phyloP scores from a whole-genome alignment of 108 stramenopile genomes.

The Epithemia pelagica region DNA sequence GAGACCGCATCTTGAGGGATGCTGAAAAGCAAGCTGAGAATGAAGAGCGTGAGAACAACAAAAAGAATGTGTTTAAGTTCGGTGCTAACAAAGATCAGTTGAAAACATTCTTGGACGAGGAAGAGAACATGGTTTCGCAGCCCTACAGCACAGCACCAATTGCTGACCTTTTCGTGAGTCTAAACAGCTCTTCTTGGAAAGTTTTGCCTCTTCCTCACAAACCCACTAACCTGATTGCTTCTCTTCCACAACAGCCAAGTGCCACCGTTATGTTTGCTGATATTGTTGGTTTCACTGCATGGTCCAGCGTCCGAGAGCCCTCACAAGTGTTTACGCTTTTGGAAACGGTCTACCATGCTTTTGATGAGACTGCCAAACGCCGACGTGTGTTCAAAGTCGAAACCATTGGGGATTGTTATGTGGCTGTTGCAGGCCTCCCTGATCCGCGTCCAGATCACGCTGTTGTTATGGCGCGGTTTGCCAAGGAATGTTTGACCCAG shows the following conservation, averaged over 20 bases:
- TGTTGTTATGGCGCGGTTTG: constrained; percentile 32
- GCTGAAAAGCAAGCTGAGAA: constrained; percentile 8
- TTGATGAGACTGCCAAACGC: constrained; percentile 32
- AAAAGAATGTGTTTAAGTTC: not conserved
- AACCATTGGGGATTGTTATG: constrained; percentile 54
- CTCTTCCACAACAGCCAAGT: not conserved
- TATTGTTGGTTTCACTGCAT: constrained; percentile 30
- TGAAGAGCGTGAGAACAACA: not conserved
- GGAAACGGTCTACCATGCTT: constrained; percentile 38
- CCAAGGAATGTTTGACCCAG: constrained; percentile 28
- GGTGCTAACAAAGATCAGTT: not conserved
- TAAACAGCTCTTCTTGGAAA: too few relatives aligned
- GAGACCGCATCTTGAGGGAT: constrained; percentile 19
- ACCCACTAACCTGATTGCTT: constrained; percentile 6
- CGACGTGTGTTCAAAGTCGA: constrained; percentile 41
- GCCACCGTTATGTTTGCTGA: constrained; percentile 10
- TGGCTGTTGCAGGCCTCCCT: constrained; percentile 25
- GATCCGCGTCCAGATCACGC: constrained; percentile 36
- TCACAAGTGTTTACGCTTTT: constrained; percentile 42
- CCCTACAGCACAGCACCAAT: constrained; percentile 37
- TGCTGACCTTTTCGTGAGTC: constrained; percentile 61
- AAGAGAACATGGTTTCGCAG: not conserved
- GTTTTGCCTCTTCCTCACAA: too few relatives aligned
- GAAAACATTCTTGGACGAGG: constrained; percentile 1
- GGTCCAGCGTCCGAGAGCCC: constrained; percentile 34